These are phyloP conservation scores for Daphne laureola DNA, from an alignment of 441 rosid species.

Conservation along the genomic window DNA sequence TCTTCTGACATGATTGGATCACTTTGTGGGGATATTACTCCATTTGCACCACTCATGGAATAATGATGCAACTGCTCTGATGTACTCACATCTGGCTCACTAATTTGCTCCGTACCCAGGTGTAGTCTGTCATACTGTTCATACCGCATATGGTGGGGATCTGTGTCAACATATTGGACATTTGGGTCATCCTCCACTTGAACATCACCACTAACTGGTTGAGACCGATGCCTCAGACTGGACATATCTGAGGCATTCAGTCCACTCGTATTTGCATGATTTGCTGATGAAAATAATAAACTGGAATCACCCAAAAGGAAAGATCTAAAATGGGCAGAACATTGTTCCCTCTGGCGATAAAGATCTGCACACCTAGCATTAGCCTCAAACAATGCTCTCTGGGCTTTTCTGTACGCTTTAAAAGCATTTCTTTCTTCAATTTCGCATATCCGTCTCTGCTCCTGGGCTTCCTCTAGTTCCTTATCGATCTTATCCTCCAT, in stretches of 20 bases:
- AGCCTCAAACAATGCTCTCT: conserved; percentile 83
- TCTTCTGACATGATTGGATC: conserved; percentile 50
- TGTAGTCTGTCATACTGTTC: conserved; percentile 39
- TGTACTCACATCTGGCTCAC: conserved; percentile 86
- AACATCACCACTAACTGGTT: conserved; percentile 28
- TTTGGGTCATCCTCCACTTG: conserved; percentile 29
- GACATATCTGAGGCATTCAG: conserved; percentile 36
- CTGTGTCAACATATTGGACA: conserved; percentile 20
- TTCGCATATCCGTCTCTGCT: conserved; percentile 61
- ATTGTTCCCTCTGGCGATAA: conserved; percentile 66
- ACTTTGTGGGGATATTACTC: conserved; percentile 46
- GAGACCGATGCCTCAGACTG: conserved; percentile 30
- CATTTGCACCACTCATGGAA: conserved; percentile 35
- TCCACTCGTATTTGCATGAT: conserved; percentile 30
- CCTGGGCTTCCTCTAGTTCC: conserved; percentile 86
- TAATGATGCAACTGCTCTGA: conserved; percentile 65
- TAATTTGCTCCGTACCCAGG: conserved; percentile 73
- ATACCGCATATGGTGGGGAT: conserved; percentile 26
- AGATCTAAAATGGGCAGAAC: conserved; percentile 65
- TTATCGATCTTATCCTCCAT: conserved; percentile 85
- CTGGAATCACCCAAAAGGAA: conserved; percentile 51
- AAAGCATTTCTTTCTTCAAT: conserved; percentile 93
- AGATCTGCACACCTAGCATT: conserved; percentile 72
- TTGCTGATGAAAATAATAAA: conserved; percentile 45
- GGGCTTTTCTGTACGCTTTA: conserved; percentile 79